A percentile compares a stretch with the other conserved stretches of the same genome.
phyloP scores from a whole-genome alignment of 345 rosid genomes.

The Atalantia buxifolia region DNA sequence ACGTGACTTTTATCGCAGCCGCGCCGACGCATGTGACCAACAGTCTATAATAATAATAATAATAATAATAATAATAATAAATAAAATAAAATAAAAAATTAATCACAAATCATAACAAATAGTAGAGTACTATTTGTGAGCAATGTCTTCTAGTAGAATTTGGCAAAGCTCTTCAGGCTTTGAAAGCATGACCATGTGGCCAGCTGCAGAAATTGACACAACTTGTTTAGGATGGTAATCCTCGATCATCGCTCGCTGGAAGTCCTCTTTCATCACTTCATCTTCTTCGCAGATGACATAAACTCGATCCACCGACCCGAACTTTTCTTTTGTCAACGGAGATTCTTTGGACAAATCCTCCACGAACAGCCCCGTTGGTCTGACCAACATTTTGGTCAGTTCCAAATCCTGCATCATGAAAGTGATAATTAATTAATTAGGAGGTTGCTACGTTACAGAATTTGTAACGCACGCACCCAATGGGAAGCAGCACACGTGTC shows the following conservation, averaged over 20 bases:
- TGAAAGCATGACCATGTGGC: slow-evolving; percentile 38
- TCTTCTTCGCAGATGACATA: slow-evolving; percentile 32
- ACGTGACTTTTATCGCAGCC: too few relatives aligned
- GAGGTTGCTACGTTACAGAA: too few relatives aligned
- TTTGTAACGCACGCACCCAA: too few relatives aligned
- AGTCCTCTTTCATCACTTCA: slow-evolving; percentile 22
- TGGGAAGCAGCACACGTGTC: too few relatives aligned
- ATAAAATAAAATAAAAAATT: too few relatives aligned
- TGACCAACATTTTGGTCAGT: slow-evolving; percentile 23
- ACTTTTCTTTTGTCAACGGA: slow-evolving; percentile 25
- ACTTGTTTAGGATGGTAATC: slow-evolving; percentile 18
- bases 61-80: too few relatives aligned
- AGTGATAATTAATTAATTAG: too few relatives aligned
- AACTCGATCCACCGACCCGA: slow-evolving; percentile 24
- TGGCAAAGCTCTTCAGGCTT: slow-evolving; percentile 15
- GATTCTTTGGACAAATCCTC: slow-evolving; percentile 21
- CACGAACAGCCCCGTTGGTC: slow-evolving; percentile 28
- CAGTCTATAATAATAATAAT: too few relatives aligned
- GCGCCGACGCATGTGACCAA: too few relatives aligned
- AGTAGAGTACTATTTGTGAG: not conserved
- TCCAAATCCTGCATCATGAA: slow-evolving; percentile 27
- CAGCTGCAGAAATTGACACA: slow-evolving; percentile 15
- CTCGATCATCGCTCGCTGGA: slow-evolving; percentile 26
- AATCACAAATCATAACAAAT: not conserved
- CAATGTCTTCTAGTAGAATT: slow-evolving; percentile 12